Evolutionary conservation across 129 eudicot genomes (phyloP).

Genomic region (Daucus carota): DH1_v3.0 NC_030385.2:43880501-43881000

Average conservation of each 20-base stretch:
- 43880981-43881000: background rate
- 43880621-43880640: constrained; percentile 63
- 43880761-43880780: too few relatives aligned
- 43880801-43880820: background rate
- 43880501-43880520: constrained; percentile 8
- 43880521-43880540: constrained; percentile 9
- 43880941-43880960: background rate
- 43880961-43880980: background rate
- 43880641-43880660: constrained; percentile 61
- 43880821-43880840: background rate
- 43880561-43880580: constrained; percentile 39
- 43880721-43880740: background rate
- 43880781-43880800: background rate
- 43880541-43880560: constrained; percentile 27
- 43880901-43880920: background rate
- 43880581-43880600: constrained; percentile 55
- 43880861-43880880: background rate
- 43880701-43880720: too few relatives aligned
- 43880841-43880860: background rate
- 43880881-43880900: background rate
- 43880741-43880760: background rate
- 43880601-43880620: constrained; percentile 80
- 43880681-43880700: too few relatives aligned
- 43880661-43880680: constrained; percentile 68
- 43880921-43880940: background rate